Evolutionary conservation across 2,329 filamentous ascomycete genomes (phyloP).

Genomic region (Botrytis deweyae): DNA sequence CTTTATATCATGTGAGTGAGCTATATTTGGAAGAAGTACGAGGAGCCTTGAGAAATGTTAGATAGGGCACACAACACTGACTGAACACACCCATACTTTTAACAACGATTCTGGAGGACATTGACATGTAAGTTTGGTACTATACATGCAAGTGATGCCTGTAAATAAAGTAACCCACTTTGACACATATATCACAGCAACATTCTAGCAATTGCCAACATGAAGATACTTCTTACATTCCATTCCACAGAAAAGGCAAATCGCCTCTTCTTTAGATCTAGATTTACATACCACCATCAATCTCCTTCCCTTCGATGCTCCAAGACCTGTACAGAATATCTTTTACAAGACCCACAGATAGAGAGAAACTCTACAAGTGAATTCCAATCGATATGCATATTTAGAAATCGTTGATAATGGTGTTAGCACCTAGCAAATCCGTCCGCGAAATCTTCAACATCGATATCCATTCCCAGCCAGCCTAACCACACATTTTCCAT

Average conservation of each 20-base stretch:
- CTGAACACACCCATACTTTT: background rate
- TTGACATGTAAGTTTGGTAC: background rate
- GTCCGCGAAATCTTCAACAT: too few species aligned
- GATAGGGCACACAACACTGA: too few species aligned
- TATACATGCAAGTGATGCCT: background rate
- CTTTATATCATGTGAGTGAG: background rate
- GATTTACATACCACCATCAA: background rate
- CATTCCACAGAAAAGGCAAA: background rate
- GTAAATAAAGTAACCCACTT: background rate
- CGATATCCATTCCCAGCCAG: background rate
- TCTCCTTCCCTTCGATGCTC: background rate
- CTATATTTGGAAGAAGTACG: background rate
- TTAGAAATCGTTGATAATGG: background rate
- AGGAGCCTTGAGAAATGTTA: background rate
- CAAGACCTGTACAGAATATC: background rate
- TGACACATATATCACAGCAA: background rate
- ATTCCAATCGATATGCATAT: background rate
- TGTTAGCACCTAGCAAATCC: background rate
- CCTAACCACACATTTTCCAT: background rate
- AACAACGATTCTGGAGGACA: background rate
- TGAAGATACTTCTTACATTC: background rate
- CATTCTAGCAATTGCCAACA: background rate
- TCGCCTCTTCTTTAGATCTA: background rate
- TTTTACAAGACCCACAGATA: background rate
- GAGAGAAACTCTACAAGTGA: background rate